A percentile compares a stretch with the other conserved stretches of the same genome.
Evolutionary conservation across 768 basidiomycete genomes (phyloP).

Genomic region (Tricholoma flavovirens): DNA sequence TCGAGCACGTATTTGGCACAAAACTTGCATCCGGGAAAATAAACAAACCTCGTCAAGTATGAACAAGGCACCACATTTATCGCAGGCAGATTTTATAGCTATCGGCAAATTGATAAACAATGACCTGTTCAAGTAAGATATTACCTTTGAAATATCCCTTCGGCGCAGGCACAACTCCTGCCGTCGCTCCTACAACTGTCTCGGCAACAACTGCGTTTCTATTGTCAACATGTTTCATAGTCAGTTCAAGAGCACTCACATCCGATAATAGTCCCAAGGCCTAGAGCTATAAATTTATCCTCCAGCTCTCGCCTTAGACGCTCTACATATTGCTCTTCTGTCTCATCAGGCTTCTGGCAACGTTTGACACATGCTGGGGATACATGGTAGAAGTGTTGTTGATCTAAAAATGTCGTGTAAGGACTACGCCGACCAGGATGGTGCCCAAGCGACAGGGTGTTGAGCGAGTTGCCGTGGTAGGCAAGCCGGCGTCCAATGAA

Average conservation of each 20-base stretch:
- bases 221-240: neutral
- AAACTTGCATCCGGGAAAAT: neutral
- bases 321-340: constrained; percentile 74
- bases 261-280: constrained; percentile 76
- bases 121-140: neutral
- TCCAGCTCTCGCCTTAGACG: constrained; percentile 78
- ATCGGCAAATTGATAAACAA: neutral
- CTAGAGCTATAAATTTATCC: constrained; percentile 77
- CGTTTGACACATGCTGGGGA: constrained; percentile 83
- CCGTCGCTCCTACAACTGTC: constrained; percentile 83
- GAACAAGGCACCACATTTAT: constrained; percentile 71
- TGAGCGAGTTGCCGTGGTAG: constrained; percentile 82
- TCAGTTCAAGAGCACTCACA: constrained; percentile 40
- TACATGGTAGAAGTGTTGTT: constrained; percentile 72
- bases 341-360: constrained; percentile 65
- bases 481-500: constrained; percentile 76
- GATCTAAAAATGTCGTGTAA: constrained; percentile 61
- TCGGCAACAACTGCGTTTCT: constrained; percentile 62
- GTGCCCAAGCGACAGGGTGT: constrained; percentile 60
- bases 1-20: neutral
- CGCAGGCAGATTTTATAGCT: constrained; percentile 78
- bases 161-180: constrained; percentile 70
- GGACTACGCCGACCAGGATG: constrained; percentile 65
- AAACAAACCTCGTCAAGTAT: constrained; percentile 72
- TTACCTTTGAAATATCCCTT: constrained; percentile 72